Conservation (phyloP, 2,329 filamentous ascomycete species). For the Neonectria faginata region DNA sequence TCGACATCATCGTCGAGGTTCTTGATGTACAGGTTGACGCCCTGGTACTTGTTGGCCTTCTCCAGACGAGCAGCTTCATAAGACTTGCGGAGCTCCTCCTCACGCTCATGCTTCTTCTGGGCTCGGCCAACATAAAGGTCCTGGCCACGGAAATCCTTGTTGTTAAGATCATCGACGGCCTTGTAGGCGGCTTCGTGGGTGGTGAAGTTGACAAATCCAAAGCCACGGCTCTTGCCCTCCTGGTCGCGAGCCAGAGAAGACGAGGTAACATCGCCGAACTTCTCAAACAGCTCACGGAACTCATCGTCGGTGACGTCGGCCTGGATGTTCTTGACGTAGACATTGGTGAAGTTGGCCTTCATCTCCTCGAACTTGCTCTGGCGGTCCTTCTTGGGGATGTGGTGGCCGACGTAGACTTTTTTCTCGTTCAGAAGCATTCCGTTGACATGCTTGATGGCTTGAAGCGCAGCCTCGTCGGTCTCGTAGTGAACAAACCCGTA, state of each 20-base stretch:
- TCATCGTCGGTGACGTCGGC: slow-evolving; percentile 88
- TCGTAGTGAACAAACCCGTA: slow-evolving; percentile 99
- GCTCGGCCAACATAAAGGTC: slow-evolving; percentile 98
- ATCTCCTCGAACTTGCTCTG: slow-evolving; percentile 99
- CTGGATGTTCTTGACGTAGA: slow-evolving; percentile 99
- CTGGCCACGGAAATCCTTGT: slow-evolving; percentile 91
- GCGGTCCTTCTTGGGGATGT: slow-evolving; percentile 99
- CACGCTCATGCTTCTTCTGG: slow-evolving; percentile 99
- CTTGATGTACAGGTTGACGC: slow-evolving; percentile 99
- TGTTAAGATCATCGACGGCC: slow-evolving; percentile 92
- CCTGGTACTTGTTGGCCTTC: slow-evolving; percentile 99
- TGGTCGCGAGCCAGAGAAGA: slow-evolving; percentile 90
- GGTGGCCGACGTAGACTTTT: slow-evolving; percentile 99
- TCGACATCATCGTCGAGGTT: slow-evolving; percentile 97
- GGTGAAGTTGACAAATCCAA: slow-evolving; percentile 96
- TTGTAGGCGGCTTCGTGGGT: slow-evolving; percentile 87
- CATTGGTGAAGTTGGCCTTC: slow-evolving; percentile 99
- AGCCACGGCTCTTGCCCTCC: slow-evolving; percentile 94
- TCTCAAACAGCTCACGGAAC: slow-evolving; percentile 93
- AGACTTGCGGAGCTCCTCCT: slow-evolving; percentile 98
- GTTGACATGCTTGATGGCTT: slow-evolving; percentile 99
- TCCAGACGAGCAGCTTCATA: slow-evolving; percentile 97
- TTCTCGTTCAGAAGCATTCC: slow-evolving; percentile 99
- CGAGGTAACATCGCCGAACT: slow-evolving; percentile 93
- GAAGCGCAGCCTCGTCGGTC: slow-evolving; percentile 95